Base-by-base conservation (phyloP, 78 protist species). In the Dictyostelium firmibasis region DNA sequence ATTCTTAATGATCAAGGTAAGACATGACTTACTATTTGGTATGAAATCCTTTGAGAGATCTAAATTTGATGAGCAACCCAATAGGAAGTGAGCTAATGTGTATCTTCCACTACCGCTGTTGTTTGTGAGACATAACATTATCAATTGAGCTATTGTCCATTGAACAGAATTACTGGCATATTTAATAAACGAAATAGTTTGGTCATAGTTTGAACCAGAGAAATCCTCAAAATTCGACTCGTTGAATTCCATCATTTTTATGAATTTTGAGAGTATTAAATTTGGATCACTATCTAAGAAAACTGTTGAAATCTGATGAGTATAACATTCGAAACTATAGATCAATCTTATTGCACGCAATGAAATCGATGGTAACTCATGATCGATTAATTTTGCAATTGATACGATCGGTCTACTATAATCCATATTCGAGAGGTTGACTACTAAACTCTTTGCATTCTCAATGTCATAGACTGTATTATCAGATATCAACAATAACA, bases 71-170 rank as follows among this genome's bases (percentile, higher is more conserved):
- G 87, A 78, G 50, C 94, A 89, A 20, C 94, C 94, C 7, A 89
- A 53, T 38, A 89, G 18, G 50, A 89, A 89, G 44, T 89, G 94
- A 3, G 83, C 94, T 33, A 89, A 43, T 27, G 94, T 89, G 14
- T 89, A 89, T 18, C 57, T 29, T 2, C 33, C 69, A 18, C 38
- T 43, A 0, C 20, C 57, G 1, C 60, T 13, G 1, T n/a, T n/a
- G 9, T 43, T 44, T 25, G 72, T 29, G 10, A 89, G 44, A 89
- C 94, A 89, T 25, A 64, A 25, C 31, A 81, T 35, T n/a, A 89
- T 89, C n/a, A 89, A 23, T 38, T 89, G 86, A 14, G 94, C 67
- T 9, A 89, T 69, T 8, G 94, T 81, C 94, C 86, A 81, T 70
- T 78, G 87, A 9, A 77, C 36, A 3, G 94, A 89, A 29, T 47